These are phyloP conservation scores for Suhomyces faveliae DNA, from an alignment of 805 yeast genomes.

Conservation along the genomic window DNA sequence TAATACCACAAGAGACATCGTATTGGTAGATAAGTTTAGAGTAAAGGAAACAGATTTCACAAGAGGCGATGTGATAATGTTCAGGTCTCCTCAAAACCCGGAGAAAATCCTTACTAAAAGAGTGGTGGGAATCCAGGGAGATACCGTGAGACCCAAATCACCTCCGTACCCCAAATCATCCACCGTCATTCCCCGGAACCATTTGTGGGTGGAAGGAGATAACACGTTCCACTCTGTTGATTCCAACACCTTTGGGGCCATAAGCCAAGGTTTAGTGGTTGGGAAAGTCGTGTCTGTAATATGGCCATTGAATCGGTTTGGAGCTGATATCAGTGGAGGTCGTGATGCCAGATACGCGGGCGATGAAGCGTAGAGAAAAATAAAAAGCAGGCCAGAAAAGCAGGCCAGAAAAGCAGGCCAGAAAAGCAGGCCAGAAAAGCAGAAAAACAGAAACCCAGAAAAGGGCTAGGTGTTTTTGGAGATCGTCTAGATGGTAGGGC, in stretches of 20 bases:
- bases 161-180: constrained; percentile 62
- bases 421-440: no score
- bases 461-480: no score
- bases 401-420: no score
- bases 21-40: constrained; percentile 66
- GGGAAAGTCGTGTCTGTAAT: constrained; percentile 71
- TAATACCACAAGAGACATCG: constrained; percentile 53
- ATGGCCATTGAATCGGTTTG: constrained; percentile 56
- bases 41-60: constrained; percentile 43
- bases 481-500: no score
- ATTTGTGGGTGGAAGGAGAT: constrained; percentile 95
- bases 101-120: constrained; percentile 75
- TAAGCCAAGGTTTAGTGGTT: constrained; percentile 73
- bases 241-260: constrained; percentile 85
- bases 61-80: constrained; percentile 70
- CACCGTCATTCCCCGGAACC: constrained; percentile 70
- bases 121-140: constrained; percentile 74
- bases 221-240: constrained; percentile 76
- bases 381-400: no score
- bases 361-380: no score
- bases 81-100: constrained; percentile 82
- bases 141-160: constrained; percentile 56
- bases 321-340: constrained; percentile 27
- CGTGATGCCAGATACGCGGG: constrained; percentile 25
- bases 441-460: no score